Evolutionary conservation across 352 stramenopile species (phyloP), one percentile per base, ranked within the genome.

Genomic region (Phytophthora chlamydospora): DNA sequence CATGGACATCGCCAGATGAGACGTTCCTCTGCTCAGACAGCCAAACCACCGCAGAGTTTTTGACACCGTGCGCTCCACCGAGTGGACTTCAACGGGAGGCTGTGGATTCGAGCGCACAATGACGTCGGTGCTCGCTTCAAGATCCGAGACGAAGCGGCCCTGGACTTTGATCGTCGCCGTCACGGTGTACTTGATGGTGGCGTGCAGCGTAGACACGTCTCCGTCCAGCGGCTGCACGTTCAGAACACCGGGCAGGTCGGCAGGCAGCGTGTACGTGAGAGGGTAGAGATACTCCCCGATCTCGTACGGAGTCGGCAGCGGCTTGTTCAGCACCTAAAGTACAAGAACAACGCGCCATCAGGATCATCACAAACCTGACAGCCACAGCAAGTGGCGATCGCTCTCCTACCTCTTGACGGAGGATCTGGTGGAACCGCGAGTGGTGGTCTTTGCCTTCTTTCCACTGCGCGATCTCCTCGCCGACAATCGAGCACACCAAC

Each of bases 141-240:
- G 64, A 58, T 92, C 78, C 32, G 80, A 88, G 53, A 88, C 70
- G 56, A 92, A 90, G 42, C 78, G 70, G 33, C 79, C 79, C 34
- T 89, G 68, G 38, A 92, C 76, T 58, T 86, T 84, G 49, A 92
- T 77, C 6, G 73, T 75, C 24, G 80, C 80, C 36, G 82, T 89
- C 21, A 93, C 58, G 4, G 76, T 87, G 64, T 93, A 93, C 52
- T 89, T 87, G 63, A 93, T 93, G 12, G 76, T 89, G 3, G 80
- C 79, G 33, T 91, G 78, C 11, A 90, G 66, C 31, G 69, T 71
- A 48, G 78, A 65, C 40, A 80, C 61, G 10, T 80, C 76, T 35
- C 73, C 76, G 42, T 84, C 71, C 39, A 90, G 59, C 17, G 70
- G 69, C 36, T 88, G 73, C 13, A 78, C 80, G 44, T 90, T 76